Evolutionary conservation across 495 filamentous ascomycete species (phyloP).

Genomic region (Collariella sp.): DNA sequence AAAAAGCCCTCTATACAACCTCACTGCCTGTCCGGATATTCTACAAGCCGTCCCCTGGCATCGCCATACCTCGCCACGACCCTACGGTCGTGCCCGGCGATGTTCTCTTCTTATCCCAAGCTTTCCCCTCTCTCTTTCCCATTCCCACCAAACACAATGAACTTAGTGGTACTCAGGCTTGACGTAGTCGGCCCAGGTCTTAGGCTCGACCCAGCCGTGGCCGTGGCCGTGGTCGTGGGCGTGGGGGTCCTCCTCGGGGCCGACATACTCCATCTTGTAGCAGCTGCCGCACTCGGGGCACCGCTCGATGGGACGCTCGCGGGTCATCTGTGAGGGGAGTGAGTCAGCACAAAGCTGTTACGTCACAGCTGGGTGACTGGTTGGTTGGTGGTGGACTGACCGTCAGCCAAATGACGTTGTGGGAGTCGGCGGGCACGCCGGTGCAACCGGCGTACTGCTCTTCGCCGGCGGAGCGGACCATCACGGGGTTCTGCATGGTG

Average conservation of each 20-base stretch:
- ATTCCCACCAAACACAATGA: constrained; percentile 5
- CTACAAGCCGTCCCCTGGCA: constrained; percentile 8
- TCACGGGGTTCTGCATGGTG: constrained; percentile 81
- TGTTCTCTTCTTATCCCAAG: too few species aligned
- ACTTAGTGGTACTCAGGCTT: constrained; percentile 80
- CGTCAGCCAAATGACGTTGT: constrained; percentile 80
- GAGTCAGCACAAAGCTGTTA: constrained; percentile 3
- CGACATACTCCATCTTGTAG: constrained; percentile 94
- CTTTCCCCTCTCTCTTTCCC: neutral
- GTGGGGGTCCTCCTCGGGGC: constrained; percentile 61
- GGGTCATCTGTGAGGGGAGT: constrained; percentile 53
- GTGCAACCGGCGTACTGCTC: constrained; percentile 98
- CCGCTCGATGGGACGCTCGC: constrained; percentile 82
- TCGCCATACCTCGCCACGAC: neutral
- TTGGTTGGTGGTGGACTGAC: constrained; percentile 42
- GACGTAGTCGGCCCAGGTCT: constrained; percentile 89
- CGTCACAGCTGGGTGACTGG: neutral
- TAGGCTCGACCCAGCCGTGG: constrained; percentile 65
- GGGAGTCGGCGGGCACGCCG: constrained; percentile 83
- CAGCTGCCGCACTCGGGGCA: constrained; percentile 93
- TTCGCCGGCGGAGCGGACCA: constrained; percentile 80
- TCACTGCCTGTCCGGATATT: constrained; percentile 10
- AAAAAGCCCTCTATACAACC: constrained; percentile 20
- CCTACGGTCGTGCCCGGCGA: neutral
- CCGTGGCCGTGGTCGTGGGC: constrained; percentile 46